Base-by-base conservation (phyloP, 306 rosid species). In the Cucurbita moschata region DNA sequence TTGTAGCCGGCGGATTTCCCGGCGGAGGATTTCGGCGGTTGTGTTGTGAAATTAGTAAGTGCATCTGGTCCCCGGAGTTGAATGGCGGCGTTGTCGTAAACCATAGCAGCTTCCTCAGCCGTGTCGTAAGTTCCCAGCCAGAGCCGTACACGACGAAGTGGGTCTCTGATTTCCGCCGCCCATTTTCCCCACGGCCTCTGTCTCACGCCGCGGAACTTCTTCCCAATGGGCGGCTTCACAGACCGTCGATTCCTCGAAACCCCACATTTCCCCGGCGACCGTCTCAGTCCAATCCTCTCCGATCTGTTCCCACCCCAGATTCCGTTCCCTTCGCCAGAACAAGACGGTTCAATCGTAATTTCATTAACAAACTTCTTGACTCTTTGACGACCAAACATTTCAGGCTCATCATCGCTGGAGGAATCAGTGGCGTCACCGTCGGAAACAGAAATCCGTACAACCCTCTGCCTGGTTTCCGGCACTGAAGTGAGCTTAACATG, bases 111-210 rank as follows among this genome's bases (percentile, higher is more conserved):
- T 64, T 94, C 99, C 55, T 94, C 99, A 0, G 99, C 99, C 3
- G 99, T 89, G 69, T 94, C 89, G 72, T 83, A 94, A 3, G 99
- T 94, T 0, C 99, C 99, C 7, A 94, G 65, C 99, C 99, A 94
- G 53, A 94, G 49, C 75, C 99, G 90, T 7, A 94, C 97, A 3
- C 99, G 92, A 47, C 96, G 77, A 23, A 86, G 65, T 0, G 99
- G 99, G 77, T 94, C 99, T 72, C 99, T 84, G 70, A 94, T 94
- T 81, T 94, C 99, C 5, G 99, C 99, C 5, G 97, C 99, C 99
- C 99, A 94, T 89, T 94, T 94, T 1, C 99, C 99, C 99, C 99
- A 94, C 0, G 99, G 99, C 75, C 99, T 78, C 75, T 94, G 99
- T 12, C 99, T 85, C 54, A 94, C 99, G 23, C 99, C 99, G 0